Evolutionary conservation across 2,329 filamentous ascomycete genomes (phyloP), one percentile per base, ranked within the genome.

Genomic region (Sphaerostilbella broomeana): DNA sequence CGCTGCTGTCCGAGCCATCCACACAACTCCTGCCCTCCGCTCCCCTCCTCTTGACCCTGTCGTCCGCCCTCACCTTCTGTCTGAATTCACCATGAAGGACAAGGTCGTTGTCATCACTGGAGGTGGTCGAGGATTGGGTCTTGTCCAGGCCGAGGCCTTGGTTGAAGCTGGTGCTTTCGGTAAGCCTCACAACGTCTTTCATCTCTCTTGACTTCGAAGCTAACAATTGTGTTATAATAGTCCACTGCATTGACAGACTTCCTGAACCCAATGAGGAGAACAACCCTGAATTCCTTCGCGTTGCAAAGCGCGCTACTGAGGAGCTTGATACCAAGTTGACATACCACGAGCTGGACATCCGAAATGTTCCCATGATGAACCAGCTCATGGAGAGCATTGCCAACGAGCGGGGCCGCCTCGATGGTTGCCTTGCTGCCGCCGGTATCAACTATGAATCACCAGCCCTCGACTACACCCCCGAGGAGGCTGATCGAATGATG

Each of bases 381-480:
- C 68, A 66, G 28, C 72, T 84, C 37, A 70, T 94, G 33, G 69
- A 73, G 47, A 69, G 66, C 9, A 92, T 95, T 48, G 85, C 79
- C 12, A 69, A 78, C 35, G 64, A 74, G 43, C 76, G 87, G 47
- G 82, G 82, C 5, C 76, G 83, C 12, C 63, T 95, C 45, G 86
- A 94, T 55, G 88, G 88, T 0, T 65, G 94, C 40, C 77, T 95
- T 33, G 76, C 77, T 2, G 75, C 75, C 2, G 77, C 77, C 0
- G 77, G 77, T 5, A 84, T 87, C 52, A 86, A 94, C 63, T 84
- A 94, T 61, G 86, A 94, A 64, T 87, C 79, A 0, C 65, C 85
- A 0, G 87, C 89, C 2, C 68, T 95, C 39, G 86, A 94, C 34
- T 94, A 94, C 56, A 74, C 77, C 17, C 77, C 84, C 16, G 72